Evolutionary conservation across 1,284 basidiomycete genomes (phyloP).

Genomic region (Sanguinoderma infundibulare): DNA sequence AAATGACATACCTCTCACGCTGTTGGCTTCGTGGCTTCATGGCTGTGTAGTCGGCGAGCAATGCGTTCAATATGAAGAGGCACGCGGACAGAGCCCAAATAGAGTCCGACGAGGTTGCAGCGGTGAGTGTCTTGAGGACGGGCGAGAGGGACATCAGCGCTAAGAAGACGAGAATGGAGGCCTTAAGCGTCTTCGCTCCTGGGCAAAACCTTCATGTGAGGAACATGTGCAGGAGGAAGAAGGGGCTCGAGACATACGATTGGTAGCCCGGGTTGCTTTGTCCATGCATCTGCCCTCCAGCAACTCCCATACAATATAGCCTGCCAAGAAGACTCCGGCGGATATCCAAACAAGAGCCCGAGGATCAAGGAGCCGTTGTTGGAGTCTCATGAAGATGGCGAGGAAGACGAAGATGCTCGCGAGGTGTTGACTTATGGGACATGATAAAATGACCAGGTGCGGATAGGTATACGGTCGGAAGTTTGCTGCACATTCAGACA

Average conservation of each 20-base stretch:
- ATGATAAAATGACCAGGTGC: slow-evolving; percentile 73
- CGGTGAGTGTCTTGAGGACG: slow-evolving; percentile 89
- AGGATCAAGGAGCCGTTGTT: slow-evolving; percentile 67
- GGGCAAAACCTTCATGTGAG: not conserved
- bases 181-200: slow-evolving; percentile 75
- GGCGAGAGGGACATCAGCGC: slow-evolving; percentile 90
- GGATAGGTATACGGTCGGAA: slow-evolving; percentile 77
- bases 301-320: slow-evolving; percentile 69
- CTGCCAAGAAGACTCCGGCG: slow-evolving; percentile 58
- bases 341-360: slow-evolving; percentile 73
- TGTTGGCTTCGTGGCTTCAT: slow-evolving; percentile 34
- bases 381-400: slow-evolving; percentile 77
- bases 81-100: slow-evolving; percentile 90
- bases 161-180: slow-evolving; percentile 85
- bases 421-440: slow-evolving; percentile 86
- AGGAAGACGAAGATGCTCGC: slow-evolving; percentile 84
- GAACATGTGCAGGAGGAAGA: not conserved
- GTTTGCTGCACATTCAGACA: slow-evolving; percentile 56
- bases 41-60: slow-evolving; percentile 70
- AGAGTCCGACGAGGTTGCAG: slow-evolving; percentile 94
- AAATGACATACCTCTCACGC: slow-evolving; percentile 43
- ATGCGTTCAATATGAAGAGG: slow-evolving; percentile 65
- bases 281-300: slow-evolving; percentile 41
- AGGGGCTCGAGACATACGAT: slow-evolving; percentile 37
- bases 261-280: slow-evolving; percentile 15